These are phyloP conservation scores for Chenopodium formosanum DNA, from an alignment of 148 eudicot genomes.

Conservation along the genomic window DNA sequence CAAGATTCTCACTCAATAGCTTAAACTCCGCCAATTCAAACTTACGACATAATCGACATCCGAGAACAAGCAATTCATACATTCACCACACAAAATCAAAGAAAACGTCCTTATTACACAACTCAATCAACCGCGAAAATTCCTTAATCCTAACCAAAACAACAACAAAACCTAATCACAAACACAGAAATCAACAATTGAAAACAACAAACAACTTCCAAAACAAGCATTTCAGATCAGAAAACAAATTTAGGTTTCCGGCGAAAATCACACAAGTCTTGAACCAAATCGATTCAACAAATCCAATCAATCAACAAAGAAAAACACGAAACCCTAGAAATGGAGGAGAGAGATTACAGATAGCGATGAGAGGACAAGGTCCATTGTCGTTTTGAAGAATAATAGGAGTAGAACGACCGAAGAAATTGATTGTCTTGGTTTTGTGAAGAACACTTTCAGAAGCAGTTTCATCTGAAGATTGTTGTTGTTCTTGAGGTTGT, in stretches of 20 bases:
- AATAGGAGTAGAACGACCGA: conserved; percentile 66
- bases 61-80: background rate
- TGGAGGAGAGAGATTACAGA: conserved; percentile 46
- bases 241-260: background rate
- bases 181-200: background rate
- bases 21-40: background rate
- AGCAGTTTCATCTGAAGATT: conserved; percentile 1
- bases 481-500: conserved; percentile 29
- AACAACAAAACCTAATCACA: background rate
- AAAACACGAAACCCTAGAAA: conserved; percentile 40
- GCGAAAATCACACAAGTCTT: too few relatives aligned
- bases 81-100: background rate
- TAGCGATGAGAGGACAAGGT: conserved; percentile 95
- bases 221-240: conserved; percentile 9
- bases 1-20: background rate
- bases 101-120: background rate
- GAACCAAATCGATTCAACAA: background rate
- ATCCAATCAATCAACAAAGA: background rate
- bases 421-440: conserved; percentile 71
- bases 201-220: background rate
- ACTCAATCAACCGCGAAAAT: background rate
- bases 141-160: background rate
- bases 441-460: conserved; percentile 36
- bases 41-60: background rate
- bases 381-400: conserved; percentile 96